Conservation (phyloP, 1,139 yeast genomes). For the Diutina siamensis region DNA sequence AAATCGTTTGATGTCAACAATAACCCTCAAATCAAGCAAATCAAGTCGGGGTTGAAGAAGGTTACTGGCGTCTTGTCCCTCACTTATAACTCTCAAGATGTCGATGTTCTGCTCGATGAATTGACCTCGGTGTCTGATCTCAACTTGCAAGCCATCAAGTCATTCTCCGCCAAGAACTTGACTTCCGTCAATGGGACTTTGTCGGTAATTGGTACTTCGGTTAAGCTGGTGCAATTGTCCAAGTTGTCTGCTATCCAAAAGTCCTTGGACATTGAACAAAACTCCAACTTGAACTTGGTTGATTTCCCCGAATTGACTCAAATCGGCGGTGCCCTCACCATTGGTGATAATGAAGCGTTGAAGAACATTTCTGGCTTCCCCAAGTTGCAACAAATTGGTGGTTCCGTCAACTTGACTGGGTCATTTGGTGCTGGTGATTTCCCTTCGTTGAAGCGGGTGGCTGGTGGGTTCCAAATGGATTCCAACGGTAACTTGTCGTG, state of each 20-base stretch:
- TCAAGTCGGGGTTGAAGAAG: conserved; percentile 61
- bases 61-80: conserved; percentile 69
- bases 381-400: conserved; percentile 61
- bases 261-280: conserved; percentile 64
- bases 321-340: conserved; percentile 81
- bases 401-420: conserved; percentile 79
- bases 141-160: conserved; percentile 66
- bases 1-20: conserved; percentile 80
- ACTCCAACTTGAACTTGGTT: conserved; percentile 57
- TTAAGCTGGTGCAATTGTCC: conserved; percentile 47
- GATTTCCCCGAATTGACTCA: conserved; percentile 60
- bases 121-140: conserved; percentile 79
- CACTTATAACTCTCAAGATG: conserved; percentile 73
- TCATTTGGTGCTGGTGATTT: conserved; percentile 70
- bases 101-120: conserved; percentile 55
- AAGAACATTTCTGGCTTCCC: conserved; percentile 61
- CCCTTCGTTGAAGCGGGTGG: conserved; percentile 59
- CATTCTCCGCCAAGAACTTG: conserved; percentile 61
- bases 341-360: conserved; percentile 74
- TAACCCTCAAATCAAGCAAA: conserved; percentile 52
- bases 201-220: conserved; percentile 56
- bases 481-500: conserved; percentile 71
- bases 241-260: conserved; percentile 59
- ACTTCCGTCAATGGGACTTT: conserved; percentile 66
- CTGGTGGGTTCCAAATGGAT: conserved; percentile 84